These are phyloP conservation scores for Luffa aegyptiaca DNA, from an alignment of 306 rosid genomes.

Conservation along the genomic window DNA sequence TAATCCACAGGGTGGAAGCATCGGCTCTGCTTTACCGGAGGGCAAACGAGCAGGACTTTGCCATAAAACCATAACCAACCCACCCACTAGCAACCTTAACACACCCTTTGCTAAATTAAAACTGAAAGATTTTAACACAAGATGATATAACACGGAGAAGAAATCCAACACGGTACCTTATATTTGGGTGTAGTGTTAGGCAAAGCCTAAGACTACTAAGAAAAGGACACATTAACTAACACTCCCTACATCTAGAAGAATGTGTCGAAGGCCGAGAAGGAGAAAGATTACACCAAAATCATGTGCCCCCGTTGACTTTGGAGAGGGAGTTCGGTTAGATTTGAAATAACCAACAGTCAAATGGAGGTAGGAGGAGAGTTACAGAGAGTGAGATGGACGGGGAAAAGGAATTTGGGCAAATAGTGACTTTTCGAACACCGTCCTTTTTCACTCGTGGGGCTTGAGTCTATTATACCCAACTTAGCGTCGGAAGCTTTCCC, in stretches of 20 bases:
- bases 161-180: not conserved
- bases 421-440: not conserved
- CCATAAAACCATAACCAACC: constrained; percentile 47
- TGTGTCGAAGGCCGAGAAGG: not conserved
- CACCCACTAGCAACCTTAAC: not conserved
- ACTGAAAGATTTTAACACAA: constrained; percentile 2
- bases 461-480: not conserved
- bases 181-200: not conserved
- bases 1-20: constrained; percentile 89
- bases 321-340: not conserved
- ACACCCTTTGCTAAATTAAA: constrained; percentile 34
- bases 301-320: not conserved
- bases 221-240: not conserved
- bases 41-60: constrained; percentile 87
- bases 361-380: not conserved
- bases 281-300: not conserved
- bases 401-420: not conserved
- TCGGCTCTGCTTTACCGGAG: constrained; percentile 97
- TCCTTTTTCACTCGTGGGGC: not conserved
- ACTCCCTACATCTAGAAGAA: not conserved
- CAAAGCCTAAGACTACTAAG: not conserved
- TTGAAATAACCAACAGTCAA: not conserved
- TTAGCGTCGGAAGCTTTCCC: not conserved
- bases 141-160: constrained; percentile 9
- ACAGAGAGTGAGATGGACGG: not conserved